Evolutionary conservation across 768 basidiomycete genomes (phyloP).

Genomic region (Boletus patriciae): DNA sequence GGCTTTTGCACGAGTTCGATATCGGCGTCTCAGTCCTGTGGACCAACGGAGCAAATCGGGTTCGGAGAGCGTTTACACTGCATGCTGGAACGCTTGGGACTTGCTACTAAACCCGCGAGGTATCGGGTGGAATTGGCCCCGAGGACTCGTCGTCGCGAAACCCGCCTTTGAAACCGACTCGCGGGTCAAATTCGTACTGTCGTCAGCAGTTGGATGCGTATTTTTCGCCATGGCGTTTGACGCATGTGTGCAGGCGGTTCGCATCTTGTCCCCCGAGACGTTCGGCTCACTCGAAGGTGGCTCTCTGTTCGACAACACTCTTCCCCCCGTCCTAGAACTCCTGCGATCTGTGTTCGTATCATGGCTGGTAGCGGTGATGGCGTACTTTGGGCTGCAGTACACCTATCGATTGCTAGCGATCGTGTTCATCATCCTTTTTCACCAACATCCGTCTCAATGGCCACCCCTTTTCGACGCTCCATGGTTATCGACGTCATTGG

Average conservation of each 20-base stretch:
- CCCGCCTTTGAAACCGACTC: conserved; percentile 7
- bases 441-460: conserved; percentile 53
- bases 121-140: conserved; percentile 31
- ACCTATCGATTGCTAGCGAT: conserved; percentile 44
- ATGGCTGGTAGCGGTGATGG: conserved; percentile 40
- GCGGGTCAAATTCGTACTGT: conserved; percentile 13
- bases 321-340: conserved; percentile 34
- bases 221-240: conserved; percentile 18
- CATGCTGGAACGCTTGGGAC: conserved; percentile 31
- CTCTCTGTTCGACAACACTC: conserved; percentile 35
- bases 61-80: conserved; percentile 7
- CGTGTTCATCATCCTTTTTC: conserved; percentile 45
- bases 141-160: conserved; percentile 18
- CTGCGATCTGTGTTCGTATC: conserved; percentile 45
- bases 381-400: conserved; percentile 48
- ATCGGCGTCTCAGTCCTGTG: conserved; percentile 9
- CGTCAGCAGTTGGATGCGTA: neutral
- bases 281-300: conserved; percentile 37
- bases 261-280: conserved; percentile 40
- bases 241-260: conserved; percentile 10
- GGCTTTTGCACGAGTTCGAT: conserved; percentile 19
- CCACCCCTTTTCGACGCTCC: conserved; percentile 61
- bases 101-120: conserved; percentile 25
- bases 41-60: neutral
- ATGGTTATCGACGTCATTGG: conserved; percentile 55